phyloP scores from a whole-genome alignment of 192 early-diverging fungal genomes.

The Jimgerdemannia lactiflua region DNA sequence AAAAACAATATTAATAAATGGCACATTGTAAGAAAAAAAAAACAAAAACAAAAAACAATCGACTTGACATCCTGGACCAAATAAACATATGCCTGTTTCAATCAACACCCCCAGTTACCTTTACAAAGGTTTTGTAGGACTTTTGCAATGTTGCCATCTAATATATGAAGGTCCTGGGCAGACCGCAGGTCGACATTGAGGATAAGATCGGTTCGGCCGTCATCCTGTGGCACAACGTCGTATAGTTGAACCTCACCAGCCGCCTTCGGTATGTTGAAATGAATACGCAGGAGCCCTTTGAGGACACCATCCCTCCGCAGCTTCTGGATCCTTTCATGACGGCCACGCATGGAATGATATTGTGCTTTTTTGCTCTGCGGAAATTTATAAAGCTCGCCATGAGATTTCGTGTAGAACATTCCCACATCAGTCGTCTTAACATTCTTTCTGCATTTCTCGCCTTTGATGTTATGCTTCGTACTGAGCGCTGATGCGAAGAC shows the following conservation, averaged over 20 bases:
- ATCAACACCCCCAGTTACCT: too few relatives aligned
- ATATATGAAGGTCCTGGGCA: too few relatives aligned
- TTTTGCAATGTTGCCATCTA: too few relatives aligned
- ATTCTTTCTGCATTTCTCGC: background rate
- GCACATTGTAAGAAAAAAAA: too few relatives aligned
- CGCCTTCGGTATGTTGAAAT: background rate
- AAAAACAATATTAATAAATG: too few relatives aligned
- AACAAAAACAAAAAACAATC: too few relatives aligned
- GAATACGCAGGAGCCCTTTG: background rate
- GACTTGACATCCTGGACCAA: too few relatives aligned
- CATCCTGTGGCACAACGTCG: background rate
- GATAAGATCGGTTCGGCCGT: too few relatives aligned
- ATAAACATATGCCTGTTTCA: too few relatives aligned
- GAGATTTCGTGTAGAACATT: background rate
- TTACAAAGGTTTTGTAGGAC: too few relatives aligned
- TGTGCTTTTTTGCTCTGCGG: background rate
- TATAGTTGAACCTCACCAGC: background rate
- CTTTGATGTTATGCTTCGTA: background rate
- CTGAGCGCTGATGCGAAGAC: background rate
- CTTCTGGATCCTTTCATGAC: background rate
- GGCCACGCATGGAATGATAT: background rate
- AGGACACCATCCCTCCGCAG: background rate
- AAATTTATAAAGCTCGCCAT: background rate
- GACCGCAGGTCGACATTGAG: too few relatives aligned
- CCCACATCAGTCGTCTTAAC: background rate